phyloP scores from a whole-genome alignment of 2,329 filamentous ascomycete genomes.

The Fonsecaea pedrosoi region DNA sequence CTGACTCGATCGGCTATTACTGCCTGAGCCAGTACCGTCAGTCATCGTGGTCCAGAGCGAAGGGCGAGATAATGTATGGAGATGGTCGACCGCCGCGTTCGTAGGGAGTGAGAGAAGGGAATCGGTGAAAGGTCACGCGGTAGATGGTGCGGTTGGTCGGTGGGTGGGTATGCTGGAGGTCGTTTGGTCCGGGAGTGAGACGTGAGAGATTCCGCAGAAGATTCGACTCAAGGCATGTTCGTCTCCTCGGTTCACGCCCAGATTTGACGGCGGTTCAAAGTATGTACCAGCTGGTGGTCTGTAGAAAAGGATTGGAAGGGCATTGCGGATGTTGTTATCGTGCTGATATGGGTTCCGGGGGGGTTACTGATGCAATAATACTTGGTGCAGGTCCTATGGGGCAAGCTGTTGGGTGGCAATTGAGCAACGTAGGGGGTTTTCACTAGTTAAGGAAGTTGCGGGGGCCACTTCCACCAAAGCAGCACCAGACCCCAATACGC shows the following conservation, averaged over 20 bases:
- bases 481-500: slow-evolving; percentile 4
- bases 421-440: not conserved
- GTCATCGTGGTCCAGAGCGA: slow-evolving; percentile 24
- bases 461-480: slow-evolving; percentile 20
- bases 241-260: not conserved
- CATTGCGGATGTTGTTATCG: slow-evolving; percentile 27
- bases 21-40: slow-evolving; percentile 29
- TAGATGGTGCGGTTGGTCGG: slow-evolving; percentile 8
- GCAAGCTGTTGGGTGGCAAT: slow-evolving; percentile 28
- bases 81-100: not conserved
- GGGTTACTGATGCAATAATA: slow-evolving; percentile 26
- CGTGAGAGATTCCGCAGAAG: not conserved
- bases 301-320: slow-evolving; percentile 8
- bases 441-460: slow-evolving; percentile 24
- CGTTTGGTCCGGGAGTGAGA: slow-evolving; percentile 12
- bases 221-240: slow-evolving; percentile 16
- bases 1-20: slow-evolving; percentile 23
- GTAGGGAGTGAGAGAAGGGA: not conserved
- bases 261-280: not conserved
- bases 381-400: slow-evolving; percentile 14
- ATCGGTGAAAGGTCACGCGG: slow-evolving; percentile 25
- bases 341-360: slow-evolving; percentile 22
- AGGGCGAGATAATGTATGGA: not conserved
- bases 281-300: not conserved
- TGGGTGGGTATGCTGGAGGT: slow-evolving; percentile 8